Evolutionary conservation across 208 protist species (phyloP), one percentile per base, ranked within the genome.

Genomic region (Acanthamoeba triangularis): DNA sequence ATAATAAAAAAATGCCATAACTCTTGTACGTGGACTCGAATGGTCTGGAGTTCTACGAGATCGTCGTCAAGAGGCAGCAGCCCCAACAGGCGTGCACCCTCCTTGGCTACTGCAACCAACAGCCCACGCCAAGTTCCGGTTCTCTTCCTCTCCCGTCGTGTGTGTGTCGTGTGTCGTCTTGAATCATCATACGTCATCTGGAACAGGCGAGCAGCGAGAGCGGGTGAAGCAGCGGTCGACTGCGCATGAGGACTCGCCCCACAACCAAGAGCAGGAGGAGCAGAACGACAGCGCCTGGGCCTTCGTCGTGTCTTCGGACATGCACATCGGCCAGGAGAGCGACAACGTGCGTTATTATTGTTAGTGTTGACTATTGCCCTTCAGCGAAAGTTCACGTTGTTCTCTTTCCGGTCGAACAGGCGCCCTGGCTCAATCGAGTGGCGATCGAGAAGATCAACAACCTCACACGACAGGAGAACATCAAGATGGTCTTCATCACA

Each of bases 401-500:
- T n/a, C n/a, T n/a, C n/a, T n/a, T n/a, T n/a, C n/a, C n/a, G n/a
- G n/a, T n/a, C 52, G 7, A 7, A 23, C 65, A 80, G 72, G 72
- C 72, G 18, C 72, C 72, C 13, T 80, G 72, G 72, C 72, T 80
- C 72, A 80, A 80, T 44, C 72, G 37, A 2, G 72, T 80, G 72
- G 33, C 72, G 20, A 47, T 80, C 18, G 72, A 80, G 11, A 80
- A 80, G 72, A 80, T 80, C 72, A 80, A 80, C 72, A 80, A 44
- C 33, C 72, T 80, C 37, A 44, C 33, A 20, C 72, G 33, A 14
- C 35, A 44, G 18, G 72, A 80, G 33, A 80, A 80, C 37, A 30
- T 80, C 35, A 80, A 80, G 72, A 80, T 80, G 72, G 72, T 80
- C 30, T 80, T 80, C 33, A 80, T 80, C 72, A 80, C 72, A 28